These are phyloP conservation scores for Pythium aphanidermatum DNA, from an alignment of 352 stramenopile species.

Conservation along the genomic window DNA sequence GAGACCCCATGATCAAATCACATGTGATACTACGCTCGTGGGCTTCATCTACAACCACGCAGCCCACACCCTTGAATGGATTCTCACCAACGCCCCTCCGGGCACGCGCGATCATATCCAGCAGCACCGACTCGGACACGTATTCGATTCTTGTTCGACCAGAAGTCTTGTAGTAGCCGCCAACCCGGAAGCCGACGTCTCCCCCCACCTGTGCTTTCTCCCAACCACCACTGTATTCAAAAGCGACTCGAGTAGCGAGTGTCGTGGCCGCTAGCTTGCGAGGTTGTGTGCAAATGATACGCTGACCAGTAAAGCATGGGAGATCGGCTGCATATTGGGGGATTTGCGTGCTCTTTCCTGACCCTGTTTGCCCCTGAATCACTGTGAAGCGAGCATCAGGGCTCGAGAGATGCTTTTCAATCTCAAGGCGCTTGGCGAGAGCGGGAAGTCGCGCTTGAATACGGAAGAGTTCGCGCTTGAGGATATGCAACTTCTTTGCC, in stretches of 20 bases:
- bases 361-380: constrained; percentile 20
- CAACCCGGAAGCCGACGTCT: constrained; percentile 19
- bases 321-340: constrained; percentile 18
- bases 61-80: constrained; percentile 19
- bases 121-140: constrained; percentile 18
- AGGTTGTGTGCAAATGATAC: constrained; percentile 26
- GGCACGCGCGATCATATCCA: constrained; percentile 20
- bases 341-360: constrained; percentile 24
- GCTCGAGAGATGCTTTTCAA: constrained; percentile 6
- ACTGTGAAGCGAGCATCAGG: constrained; percentile 11
- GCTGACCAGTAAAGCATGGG: constrained; percentile 14
- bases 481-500: neutral
- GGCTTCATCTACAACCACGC: constrained; percentile 24
- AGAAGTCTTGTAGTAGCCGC: constrained; percentile 8
- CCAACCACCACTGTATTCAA: constrained; percentile 16
- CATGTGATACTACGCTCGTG: constrained; percentile 21
- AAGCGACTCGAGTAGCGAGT: constrained; percentile 17
- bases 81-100: constrained; percentile 3
- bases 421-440: constrained; percentile 20
- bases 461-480: constrained; percentile 18
- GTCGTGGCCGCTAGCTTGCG: constrained; percentile 18
- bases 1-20: constrained; percentile 22
- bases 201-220: constrained; percentile 9
- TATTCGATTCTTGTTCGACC: constrained; percentile 16
- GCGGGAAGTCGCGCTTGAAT: constrained; percentile 13